Conservation (phyloP, 345 rosid species). For the Psidium friedrichsthalianum region DNA sequence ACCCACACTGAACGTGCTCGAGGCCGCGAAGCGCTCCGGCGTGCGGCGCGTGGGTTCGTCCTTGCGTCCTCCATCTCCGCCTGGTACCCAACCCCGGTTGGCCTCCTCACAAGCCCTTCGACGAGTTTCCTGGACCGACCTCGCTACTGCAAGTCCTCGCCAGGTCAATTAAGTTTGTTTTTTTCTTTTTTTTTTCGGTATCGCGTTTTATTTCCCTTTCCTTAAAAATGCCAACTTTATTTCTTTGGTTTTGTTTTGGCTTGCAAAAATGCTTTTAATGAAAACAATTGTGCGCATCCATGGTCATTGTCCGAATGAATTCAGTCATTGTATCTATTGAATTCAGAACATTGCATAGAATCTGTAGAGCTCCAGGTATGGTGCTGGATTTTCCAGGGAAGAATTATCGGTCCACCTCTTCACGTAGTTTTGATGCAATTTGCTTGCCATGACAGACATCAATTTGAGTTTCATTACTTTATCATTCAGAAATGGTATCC, state of each 20-base stretch:
- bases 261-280: not conserved
- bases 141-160: conserved; percentile 55
- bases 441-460: not conserved
- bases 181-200: not conserved
- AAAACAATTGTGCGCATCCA: not conserved
- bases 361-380: not conserved
- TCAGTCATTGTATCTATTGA: not conserved
- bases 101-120: conserved; percentile 31
- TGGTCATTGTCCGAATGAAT: not conserved
- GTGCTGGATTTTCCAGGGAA: not conserved
- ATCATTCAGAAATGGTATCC: conserved; percentile 65
- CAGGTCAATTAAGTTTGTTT: conserved; percentile 15
- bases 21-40: conserved; percentile 39
- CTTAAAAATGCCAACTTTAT: not conserved
- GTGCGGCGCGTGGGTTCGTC: conserved; percentile 75
- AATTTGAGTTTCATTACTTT: not conserved
- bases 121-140: conserved; percentile 79
- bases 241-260: not conserved
- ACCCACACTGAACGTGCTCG: conserved; percentile 57
- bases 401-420: not conserved
- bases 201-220: not conserved
- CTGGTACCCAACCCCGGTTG: conserved; percentile 59
- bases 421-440: not conserved
- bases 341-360: not conserved
- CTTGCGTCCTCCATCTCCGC: conserved; percentile 79